A percentile compares a stretch with the other conserved stretches of the same genome.
Conservation (phyloP, 257 asterid genomes). For the Nicotiana attenuata region DNA sequence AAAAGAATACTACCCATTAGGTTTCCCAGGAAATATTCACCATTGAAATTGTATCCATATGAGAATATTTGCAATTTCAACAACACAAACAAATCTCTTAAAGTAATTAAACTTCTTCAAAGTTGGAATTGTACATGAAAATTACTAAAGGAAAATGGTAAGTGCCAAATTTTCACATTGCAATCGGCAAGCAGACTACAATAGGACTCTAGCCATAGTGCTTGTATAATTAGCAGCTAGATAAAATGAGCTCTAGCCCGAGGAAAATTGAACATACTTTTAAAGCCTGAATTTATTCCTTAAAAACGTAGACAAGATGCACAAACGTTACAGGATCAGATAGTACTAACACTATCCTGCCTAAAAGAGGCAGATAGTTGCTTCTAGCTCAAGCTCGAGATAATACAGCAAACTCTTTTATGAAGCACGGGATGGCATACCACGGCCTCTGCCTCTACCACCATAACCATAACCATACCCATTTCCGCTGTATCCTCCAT, state of each 20-base stretch:
- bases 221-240: slow-evolving; percentile 1
- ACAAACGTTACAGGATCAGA: slow-evolving; percentile 30
- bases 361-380: slow-evolving; percentile 4
- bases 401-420: slow-evolving; percentile 23
- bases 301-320: slow-evolving; percentile 29
- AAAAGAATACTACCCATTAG: neutral
- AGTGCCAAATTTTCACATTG: neutral
- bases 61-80: neutral
- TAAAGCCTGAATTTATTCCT: slow-evolving; percentile 21
- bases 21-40: no score
- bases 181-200: neutral
- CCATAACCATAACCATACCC: slow-evolving; percentile 36
- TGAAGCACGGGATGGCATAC: slow-evolving; percentile 31
- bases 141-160: neutral
- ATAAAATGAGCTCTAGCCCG: neutral
- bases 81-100: neutral
- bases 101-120: neutral
- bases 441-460: slow-evolving; percentile 67
- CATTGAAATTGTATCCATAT: neutral
- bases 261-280: neutral
- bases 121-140: neutral
- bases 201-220: slow-evolving; percentile 5
- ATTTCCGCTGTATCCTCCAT: slow-evolving; percentile 42
- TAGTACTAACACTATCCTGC: slow-evolving; percentile 29
- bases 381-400: slow-evolving; percentile 14